phyloP scores from a whole-genome alignment of 768 basidiomycete species.

The Lepiota brunneoincarnata region DNA sequence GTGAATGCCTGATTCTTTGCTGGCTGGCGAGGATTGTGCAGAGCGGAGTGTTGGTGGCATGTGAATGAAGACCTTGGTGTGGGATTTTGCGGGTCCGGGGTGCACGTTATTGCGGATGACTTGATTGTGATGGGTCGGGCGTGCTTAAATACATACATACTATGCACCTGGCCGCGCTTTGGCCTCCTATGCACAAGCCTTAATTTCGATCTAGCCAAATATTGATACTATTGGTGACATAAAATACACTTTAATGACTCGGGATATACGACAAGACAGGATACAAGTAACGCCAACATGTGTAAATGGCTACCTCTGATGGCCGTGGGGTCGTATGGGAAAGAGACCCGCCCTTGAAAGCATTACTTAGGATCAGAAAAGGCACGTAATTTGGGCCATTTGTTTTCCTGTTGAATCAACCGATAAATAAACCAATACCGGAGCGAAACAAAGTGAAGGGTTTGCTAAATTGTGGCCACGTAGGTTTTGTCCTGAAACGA shows the following conservation, averaged over 20 bases:
- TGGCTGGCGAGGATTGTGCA: slow-evolving; percentile 20
- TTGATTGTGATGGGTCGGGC: background rate
- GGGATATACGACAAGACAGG: slow-evolving; percentile 30
- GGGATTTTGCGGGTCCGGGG: background rate
- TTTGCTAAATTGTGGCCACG: slow-evolving; percentile 10
- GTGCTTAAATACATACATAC: background rate
- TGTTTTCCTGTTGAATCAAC: slow-evolving; percentile 33
- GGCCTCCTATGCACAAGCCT: background rate
- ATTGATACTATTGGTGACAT: slow-evolving; percentile 32
- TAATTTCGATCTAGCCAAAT: slow-evolving; percentile 19
- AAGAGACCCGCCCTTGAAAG: background rate
- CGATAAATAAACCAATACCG: slow-evolving; percentile 43
- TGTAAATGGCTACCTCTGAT: slow-evolving; percentile 5
- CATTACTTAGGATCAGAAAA: slow-evolving; percentile 14
- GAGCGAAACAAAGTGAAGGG: slow-evolving; percentile 23
- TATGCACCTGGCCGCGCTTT: too few species aligned
- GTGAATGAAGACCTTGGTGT: slow-evolving; percentile 17
- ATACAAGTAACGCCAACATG: slow-evolving; percentile 28
- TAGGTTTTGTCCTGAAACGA: slow-evolving; percentile 2
- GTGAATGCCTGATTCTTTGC: slow-evolving; percentile 6
- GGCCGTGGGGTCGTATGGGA: background rate
- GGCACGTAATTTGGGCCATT: background rate
- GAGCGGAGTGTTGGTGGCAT: slow-evolving; percentile 22
- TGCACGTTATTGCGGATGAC: background rate
- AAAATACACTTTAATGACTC: slow-evolving; percentile 36